These are phyloP conservation scores for Dalbergia cultrata DNA, from an alignment of 306 rosid genomes.

Conservation along the genomic window DNA sequence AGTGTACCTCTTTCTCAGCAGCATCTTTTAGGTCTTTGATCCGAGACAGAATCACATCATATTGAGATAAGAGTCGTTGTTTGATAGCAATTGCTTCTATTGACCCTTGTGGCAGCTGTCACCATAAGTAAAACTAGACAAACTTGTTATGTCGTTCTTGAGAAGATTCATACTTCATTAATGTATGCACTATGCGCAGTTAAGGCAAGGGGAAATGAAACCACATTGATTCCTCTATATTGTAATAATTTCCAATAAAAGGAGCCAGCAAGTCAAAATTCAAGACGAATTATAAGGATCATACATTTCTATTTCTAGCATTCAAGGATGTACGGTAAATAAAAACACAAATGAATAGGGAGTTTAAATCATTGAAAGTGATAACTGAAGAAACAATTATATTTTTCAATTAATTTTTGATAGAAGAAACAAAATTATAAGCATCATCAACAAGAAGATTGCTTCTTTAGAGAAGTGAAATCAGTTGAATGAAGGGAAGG, in stretches of 20 bases:
- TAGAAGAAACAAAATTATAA: constrained; percentile 11
- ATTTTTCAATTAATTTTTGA: constrained; percentile 5
- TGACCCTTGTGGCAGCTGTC: constrained; percentile 87
- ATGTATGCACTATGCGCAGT: not conserved
- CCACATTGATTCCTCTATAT: not conserved
- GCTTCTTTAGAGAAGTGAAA: constrained; percentile 35
- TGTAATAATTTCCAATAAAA: constrained; percentile 26
- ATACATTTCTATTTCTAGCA: constrained; percentile 6
- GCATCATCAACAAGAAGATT: constrained; percentile 25
- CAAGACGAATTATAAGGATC: constrained; percentile 24
- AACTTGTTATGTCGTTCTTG: constrained; percentile 28
- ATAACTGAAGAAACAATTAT: constrained; percentile 29
- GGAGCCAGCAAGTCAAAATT: constrained; percentile 8
- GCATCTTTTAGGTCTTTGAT: constrained; percentile 84
- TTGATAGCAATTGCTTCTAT: constrained; percentile 79
- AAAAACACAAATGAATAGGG: constrained; percentile 22
- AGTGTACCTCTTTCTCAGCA: constrained; percentile 87
- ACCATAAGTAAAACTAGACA: constrained; percentile 38
- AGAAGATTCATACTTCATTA: constrained; percentile 24
- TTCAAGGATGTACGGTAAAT: constrained; percentile 25
- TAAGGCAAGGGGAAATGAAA: constrained; percentile 27
- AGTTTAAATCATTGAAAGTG: constrained; percentile 20
- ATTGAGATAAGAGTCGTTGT: constrained; percentile 92
- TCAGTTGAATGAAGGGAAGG: constrained; percentile 30
- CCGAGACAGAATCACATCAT: constrained; percentile 88